Conservation (phyloP, 2,329 filamentous ascomycete species). For the Zymoseptoria brevis region DNA sequence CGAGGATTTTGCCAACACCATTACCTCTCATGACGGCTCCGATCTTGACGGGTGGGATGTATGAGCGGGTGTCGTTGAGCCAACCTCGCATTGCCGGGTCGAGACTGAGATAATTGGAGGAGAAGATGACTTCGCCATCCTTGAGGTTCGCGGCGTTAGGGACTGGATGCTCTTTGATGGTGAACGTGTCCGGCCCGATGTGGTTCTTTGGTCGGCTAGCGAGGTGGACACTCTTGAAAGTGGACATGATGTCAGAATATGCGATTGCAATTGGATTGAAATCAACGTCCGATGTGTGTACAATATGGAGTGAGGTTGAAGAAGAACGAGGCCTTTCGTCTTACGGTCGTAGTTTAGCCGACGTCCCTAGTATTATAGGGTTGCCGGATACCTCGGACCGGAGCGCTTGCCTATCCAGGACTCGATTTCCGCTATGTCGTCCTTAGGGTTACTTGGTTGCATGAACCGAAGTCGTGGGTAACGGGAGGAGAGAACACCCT, state of each 20-base stretch:
- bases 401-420: background rate
- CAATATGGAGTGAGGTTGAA: background rate
- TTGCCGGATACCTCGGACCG: background rate
- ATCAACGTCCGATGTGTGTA: background rate
- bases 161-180: conserved; percentile 11
- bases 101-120: conserved; percentile 43
- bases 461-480: too few species aligned
- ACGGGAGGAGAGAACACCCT: too few species aligned
- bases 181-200: conserved; percentile 19
- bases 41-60: conserved; percentile 38
- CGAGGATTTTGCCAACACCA: conserved; percentile 33
- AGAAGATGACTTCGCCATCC: conserved; percentile 39
- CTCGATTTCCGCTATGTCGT: background rate
- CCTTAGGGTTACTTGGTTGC: too few species aligned
- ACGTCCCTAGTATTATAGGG: background rate
- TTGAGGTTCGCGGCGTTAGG: conserved; percentile 17
- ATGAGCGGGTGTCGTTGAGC: conserved; percentile 42
- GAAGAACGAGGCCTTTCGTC: background rate
- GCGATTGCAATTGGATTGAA: too few species aligned
- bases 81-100: conserved; percentile 47
- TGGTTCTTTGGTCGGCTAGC: conserved; percentile 19
- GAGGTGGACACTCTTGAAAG: conserved; percentile 20
- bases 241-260: background rate
- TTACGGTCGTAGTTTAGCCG: background rate
- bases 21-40: conserved; percentile 34